Base-by-base conservation (phyloP, 345 rosid species). In the Hypericum perforatum region DNA sequence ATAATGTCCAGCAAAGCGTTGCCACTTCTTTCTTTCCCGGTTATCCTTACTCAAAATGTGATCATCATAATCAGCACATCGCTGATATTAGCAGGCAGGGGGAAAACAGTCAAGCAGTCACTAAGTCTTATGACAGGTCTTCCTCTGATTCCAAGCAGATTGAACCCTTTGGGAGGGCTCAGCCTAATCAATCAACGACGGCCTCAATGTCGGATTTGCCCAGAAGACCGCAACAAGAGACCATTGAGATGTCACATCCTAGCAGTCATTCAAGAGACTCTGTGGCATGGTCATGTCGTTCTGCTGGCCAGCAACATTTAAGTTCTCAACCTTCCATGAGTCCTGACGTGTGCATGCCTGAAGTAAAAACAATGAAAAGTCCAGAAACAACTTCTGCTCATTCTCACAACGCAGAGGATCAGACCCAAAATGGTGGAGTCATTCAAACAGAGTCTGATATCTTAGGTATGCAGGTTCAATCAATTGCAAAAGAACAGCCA, bases 41-140 rank as follows among this genome's bases (percentile, higher is more conserved):
- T 51, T 76, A 76, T 67, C 70, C 86, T 41, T 67, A 69, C 70
- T 53, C 77, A 40, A 68, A 68, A 70, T 72, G 69, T 61, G 63
- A 68, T 64, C 59, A 65, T 54, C 82, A 70, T 58, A 63, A 57
- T 52, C 79, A 67, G 64, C 72, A 58, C 49, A 62, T 64, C 61
- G 42, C 54, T 58, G 70, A 49, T 74, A 56, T 63, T 51, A 70
- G 59, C n/a, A n/a, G n/a, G n/a, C n/a, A n/a, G n/a, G n/a, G n/a
- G n/a, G n/a, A n/a, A n/a, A n/a, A n/a, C n/a, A 57, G 54, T 60
- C 74, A 72, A 52, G 48, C 70, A 41, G 63, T 54, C 44, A 66
- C 58, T 63, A 48, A 60, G 57, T 54, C 71, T 67, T 65, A 66
- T 45, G 71, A 73, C 63, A 55, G 63, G 52, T 70, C 79, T 49